These are phyloP conservation scores for Rhizophagus clarus DNA, from an alignment of 192 early-diverging fungal species.

Conservation along the genomic window DNA sequence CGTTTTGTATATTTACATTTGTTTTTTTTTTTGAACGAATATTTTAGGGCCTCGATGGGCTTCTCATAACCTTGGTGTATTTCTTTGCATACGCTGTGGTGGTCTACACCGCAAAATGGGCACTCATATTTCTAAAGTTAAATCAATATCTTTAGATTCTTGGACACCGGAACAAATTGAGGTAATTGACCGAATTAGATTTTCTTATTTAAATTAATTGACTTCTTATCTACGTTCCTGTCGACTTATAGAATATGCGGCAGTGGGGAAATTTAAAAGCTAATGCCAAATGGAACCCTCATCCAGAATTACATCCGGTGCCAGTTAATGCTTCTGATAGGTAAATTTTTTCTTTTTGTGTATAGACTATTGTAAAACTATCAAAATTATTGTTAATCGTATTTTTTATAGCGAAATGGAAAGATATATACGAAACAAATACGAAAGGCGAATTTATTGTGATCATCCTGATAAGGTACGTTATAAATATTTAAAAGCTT, in stretches of 20 bases:
- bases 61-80: slow-evolving; percentile 89
- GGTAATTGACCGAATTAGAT: slow-evolving; percentile 37
- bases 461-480: slow-evolving; percentile 32
- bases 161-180: slow-evolving; percentile 90
- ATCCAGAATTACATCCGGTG: slow-evolving; percentile 64
- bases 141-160: slow-evolving; percentile 84
- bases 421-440: slow-evolving; percentile 89
- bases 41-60: slow-evolving; percentile 80
- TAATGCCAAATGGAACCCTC: slow-evolving; percentile 71
- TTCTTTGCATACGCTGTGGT: slow-evolving; percentile 92
- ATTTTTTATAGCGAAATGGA: slow-evolving; percentile 72
- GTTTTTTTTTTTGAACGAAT: not conserved
- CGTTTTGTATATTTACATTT: not conserved
- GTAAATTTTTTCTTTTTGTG: slow-evolving; percentile 33
- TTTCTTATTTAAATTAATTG: not conserved
- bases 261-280: slow-evolving; percentile 68
- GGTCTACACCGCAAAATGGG: slow-evolving; percentile 82
- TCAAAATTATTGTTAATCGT: not conserved
- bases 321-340: slow-evolving; percentile 63
- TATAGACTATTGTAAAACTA: not conserved
- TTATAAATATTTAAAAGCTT: not conserved
- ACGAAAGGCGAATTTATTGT: slow-evolving; percentile 74
- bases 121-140: slow-evolving; percentile 90
- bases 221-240: not conserved
- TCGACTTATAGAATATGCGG: slow-evolving; percentile 47